phyloP scores from a whole-genome alignment of 2,329 filamentous ascomycete species.

The Neofusicoccum umdonicola region DNA sequence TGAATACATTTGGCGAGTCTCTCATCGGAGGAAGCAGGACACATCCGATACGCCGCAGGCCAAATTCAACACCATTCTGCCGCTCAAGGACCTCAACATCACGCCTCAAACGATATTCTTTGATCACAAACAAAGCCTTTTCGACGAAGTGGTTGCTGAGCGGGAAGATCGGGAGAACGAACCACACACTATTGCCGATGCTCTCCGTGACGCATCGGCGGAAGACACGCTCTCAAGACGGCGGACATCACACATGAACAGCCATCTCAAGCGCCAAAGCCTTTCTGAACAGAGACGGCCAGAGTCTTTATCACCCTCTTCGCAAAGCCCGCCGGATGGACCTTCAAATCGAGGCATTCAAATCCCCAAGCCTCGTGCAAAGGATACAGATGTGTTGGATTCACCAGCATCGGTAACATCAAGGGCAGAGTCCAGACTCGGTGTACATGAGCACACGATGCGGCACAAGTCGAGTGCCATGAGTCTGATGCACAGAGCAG shows the following conservation, averaged over 20 bases:
- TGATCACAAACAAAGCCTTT: slow-evolving; percentile 66
- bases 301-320: slow-evolving; percentile 22
- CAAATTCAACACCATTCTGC: slow-evolving; percentile 66
- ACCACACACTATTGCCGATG: slow-evolving; percentile 82
- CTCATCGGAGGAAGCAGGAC: slow-evolving; percentile 60
- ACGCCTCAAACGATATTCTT: slow-evolving; percentile 90
- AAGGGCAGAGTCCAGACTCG: background rate
- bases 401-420: slow-evolving; percentile 21
- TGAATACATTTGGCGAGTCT: slow-evolving; percentile 88
- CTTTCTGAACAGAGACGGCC: slow-evolving; percentile 23
- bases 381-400: background rate
- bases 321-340: slow-evolving; percentile 17
- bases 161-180: slow-evolving; percentile 34
- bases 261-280: slow-evolving; percentile 35
- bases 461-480: slow-evolving; percentile 57
- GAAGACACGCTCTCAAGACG: slow-evolving; percentile 60
- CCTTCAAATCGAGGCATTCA: slow-evolving; percentile 33
- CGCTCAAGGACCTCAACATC: slow-evolving; percentile 71
- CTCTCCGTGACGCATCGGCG: slow-evolving; percentile 84
- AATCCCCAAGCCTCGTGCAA: slow-evolving; percentile 22
- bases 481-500: slow-evolving; percentile 58
- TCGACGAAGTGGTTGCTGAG: slow-evolving; percentile 34
- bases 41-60: slow-evolving; percentile 47
- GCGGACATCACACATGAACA: slow-evolving; percentile 40
- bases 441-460: slow-evolving; percentile 22